Conservation (phyloP, 208 protist genomes). For the Leishmania amazonensis region DNA sequence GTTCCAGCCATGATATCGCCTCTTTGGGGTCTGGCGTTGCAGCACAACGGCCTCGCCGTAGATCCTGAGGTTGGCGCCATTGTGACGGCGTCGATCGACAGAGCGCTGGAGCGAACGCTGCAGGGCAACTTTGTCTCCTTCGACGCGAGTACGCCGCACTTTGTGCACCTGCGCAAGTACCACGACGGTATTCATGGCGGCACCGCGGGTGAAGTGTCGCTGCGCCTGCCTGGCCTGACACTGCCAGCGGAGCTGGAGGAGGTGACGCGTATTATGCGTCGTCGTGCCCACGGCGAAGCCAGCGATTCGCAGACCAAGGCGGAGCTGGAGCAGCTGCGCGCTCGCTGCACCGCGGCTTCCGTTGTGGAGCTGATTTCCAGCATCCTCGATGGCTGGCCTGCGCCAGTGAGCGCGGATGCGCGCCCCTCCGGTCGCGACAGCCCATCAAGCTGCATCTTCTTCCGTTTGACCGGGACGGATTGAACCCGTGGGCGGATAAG, state of each 20-base stretch:
- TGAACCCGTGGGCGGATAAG: constrained; percentile 5
- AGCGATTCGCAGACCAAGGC: constrained; percentile 43
- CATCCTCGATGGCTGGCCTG: constrained; percentile 41
- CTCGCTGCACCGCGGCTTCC: constrained; percentile 38
- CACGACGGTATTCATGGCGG: constrained; percentile 40
- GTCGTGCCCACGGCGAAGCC: constrained; percentile 13
- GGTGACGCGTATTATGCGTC: constrained; percentile 40
- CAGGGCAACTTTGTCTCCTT: constrained; percentile 57
- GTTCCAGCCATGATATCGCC: constrained; percentile 53
- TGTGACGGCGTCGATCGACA: constrained; percentile 57
- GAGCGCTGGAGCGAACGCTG: constrained; percentile 53
- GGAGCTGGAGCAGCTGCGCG: constrained; percentile 44
- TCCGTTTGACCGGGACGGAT: constrained; percentile 72
- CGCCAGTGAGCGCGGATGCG: background rate
- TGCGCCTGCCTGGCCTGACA: constrained; percentile 65
- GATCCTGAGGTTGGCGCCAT: constrained; percentile 42
- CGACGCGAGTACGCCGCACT: constrained; percentile 56
- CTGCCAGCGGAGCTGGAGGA: constrained; percentile 47
- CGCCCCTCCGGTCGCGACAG: constrained; percentile 8
- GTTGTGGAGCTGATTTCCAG: constrained; percentile 57
- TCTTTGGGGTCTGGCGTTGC: constrained; percentile 66
- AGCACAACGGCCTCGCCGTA: constrained; percentile 58
- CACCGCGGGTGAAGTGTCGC: constrained; percentile 49
- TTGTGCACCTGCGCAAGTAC: constrained; percentile 70
- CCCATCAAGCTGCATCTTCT: constrained; percentile 52